Conservation (phyloP, 1,139 yeast species). For the Sugiyamaella japonica region DNA sequence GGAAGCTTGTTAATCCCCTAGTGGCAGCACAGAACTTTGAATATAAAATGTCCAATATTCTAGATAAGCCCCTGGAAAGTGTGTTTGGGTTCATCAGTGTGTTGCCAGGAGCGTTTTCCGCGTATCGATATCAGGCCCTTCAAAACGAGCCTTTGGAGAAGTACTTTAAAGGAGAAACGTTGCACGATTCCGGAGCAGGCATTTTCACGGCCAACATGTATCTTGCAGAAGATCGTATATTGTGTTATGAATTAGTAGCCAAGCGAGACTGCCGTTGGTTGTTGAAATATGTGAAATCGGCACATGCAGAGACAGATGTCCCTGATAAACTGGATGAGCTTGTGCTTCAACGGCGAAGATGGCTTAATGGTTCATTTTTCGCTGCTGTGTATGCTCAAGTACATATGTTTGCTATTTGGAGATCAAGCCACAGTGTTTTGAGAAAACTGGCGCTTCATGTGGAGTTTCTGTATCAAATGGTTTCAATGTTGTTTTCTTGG, state of each 20-base stretch:
- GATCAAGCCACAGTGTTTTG: slow-evolving; percentile 60
- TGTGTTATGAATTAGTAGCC: slow-evolving; percentile 82
- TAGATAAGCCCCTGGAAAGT: slow-evolving; percentile 82
- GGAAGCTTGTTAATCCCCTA: slow-evolving; percentile 63
- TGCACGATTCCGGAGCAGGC: slow-evolving; percentile 59
- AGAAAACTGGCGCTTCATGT: slow-evolving; percentile 65
- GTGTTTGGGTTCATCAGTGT: slow-evolving; percentile 81
- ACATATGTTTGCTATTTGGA: slow-evolving; percentile 72
- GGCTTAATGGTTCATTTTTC: slow-evolving; percentile 84
- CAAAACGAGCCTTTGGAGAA: slow-evolving; percentile 71
- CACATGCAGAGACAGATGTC: slow-evolving; percentile 82
- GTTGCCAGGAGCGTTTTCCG: slow-evolving; percentile 86
- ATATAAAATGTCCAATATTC: slow-evolving; percentile 76
- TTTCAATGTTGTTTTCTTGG: slow-evolving; percentile 72
- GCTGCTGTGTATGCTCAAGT: slow-evolving; percentile 76
- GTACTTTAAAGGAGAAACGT: slow-evolving; percentile 75
- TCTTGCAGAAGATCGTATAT: slow-evolving; percentile 79
- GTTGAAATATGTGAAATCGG: slow-evolving; percentile 69
- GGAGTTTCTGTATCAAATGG: slow-evolving; percentile 68
- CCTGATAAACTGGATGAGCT: slow-evolving; percentile 73
- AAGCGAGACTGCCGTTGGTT: slow-evolving; percentile 61
- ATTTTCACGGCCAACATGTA: slow-evolving; percentile 82
- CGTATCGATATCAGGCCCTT: slow-evolving; percentile 70
- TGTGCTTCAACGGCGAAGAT: slow-evolving; percentile 75
- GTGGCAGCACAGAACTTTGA: slow-evolving; percentile 87